Base-by-base conservation (phyloP, 2,329 filamentous ascomycete species). In the Claviceps maximensis region DNA sequence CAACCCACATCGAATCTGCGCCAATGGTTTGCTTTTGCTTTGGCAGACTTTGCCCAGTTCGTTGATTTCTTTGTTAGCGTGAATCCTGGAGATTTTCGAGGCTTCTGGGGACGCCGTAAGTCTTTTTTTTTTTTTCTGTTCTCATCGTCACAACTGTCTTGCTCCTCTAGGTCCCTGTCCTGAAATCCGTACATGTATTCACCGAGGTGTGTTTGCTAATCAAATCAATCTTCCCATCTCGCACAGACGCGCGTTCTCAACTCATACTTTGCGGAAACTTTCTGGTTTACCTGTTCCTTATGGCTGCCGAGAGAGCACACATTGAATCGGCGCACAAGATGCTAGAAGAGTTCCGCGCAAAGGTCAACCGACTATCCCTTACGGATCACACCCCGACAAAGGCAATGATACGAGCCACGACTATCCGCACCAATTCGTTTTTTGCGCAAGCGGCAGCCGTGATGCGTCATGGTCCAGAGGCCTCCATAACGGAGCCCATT, bases 181-280 rank as follows among this genome's bases (percentile, higher is more conserved):
- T 29, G 9, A 29, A 29, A 9, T 9, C 27, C 9, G 27, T 9
- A 29, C 27, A 29, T 29, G 27, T 29, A 29, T 9, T 29, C 27
- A 6, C 27, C 9, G 27, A 6, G 27, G 27, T 29, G 27, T 29
- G 5, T 29, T 9, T 29, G 27, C 27, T 29, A 29, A 29, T 29
- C 27, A 29, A 29, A 17, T 17, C 33, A 2, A 9, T 36, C 31
- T n/a, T 15, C 3, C 38, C 38, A 7, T 40, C 36, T 15, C 36
- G 27, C 17, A 29, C 8, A 63, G 65, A 67, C 53, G 58, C 60
- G 15, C 67, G 73, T 15, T 73, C 71, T 8, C 72, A 75, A 53
- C 60, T 75, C 0, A 73, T 74, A 3, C 62, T 74, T 0, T 72
- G 70, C 40, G 71, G 72, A 17, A 75, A 75, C 56, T 74, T 75